These are phyloP conservation scores for Lantana camara DNA, from an alignment of 257 asterid species.

Conservation along the genomic window DNA sequence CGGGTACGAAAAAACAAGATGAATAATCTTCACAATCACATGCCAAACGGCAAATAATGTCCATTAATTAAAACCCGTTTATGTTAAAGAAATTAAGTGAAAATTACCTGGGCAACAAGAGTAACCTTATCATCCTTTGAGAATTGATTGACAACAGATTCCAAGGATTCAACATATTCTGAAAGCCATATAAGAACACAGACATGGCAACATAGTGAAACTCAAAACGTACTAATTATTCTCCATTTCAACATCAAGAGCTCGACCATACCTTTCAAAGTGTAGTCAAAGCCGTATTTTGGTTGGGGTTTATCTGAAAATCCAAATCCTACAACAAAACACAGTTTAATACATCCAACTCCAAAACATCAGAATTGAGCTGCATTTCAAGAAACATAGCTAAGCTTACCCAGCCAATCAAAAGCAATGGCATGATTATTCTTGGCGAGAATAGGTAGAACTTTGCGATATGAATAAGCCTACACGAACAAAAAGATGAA, in stretches of 20 bases:
- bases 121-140: slow-evolving; percentile 54
- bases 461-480: slow-evolving; percentile 93
- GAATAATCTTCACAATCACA: slow-evolving; percentile 13
- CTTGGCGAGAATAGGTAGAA: slow-evolving; percentile 80
- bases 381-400: no score
- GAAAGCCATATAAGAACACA: slow-evolving; percentile 31
- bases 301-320: slow-evolving; percentile 98
- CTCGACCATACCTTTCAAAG: slow-evolving; percentile 61
- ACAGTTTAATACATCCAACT: no score
- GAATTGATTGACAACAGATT: slow-evolving; percentile 58
- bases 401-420: slow-evolving; percentile 85
- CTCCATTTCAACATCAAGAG: slow-evolving; percentile 11
- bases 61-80: background rate
- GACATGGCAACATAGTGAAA: no score
- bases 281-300: slow-evolving; percentile 86
- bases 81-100: slow-evolving; percentile 7
- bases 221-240: no score
- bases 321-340: slow-evolving; percentile 76
- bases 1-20: slow-evolving; percentile 16
- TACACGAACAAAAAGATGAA: slow-evolving; percentile 36
- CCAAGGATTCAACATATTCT: slow-evolving; percentile 80
- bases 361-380: no score
- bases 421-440: slow-evolving; percentile 73
- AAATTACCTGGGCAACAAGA: slow-evolving; percentile 83
- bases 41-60: background rate